A percentile compares a stretch with the other conserved stretches of the same genome.
These are phyloP conservation scores for Chaetoceros tenuissimus DNA, from an alignment of 108 stramenopile species.

Conservation along the genomic window DNA sequence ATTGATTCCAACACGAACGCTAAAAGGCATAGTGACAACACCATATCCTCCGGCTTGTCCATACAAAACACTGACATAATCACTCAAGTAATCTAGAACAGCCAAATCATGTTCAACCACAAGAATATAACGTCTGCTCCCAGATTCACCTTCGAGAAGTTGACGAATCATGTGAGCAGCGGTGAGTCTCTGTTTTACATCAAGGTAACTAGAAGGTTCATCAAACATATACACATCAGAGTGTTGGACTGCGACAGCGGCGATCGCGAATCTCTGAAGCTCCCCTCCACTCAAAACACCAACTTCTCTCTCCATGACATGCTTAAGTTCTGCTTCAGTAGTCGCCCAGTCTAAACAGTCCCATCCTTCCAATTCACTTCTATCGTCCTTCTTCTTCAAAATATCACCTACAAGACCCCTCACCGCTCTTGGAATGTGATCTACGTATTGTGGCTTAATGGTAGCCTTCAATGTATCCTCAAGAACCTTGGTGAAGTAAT, in stretches of 20 bases:
- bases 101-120: slow-evolving; percentile 99
- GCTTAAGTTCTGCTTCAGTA: slow-evolving; percentile 75
- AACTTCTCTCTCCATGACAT: slow-evolving; percentile 91
- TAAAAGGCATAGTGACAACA: slow-evolving; percentile 99
- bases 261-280: slow-evolving; percentile 97
- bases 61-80: slow-evolving; percentile 98
- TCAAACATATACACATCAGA: slow-evolving; percentile 99
- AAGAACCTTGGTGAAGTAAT: slow-evolving; percentile 97
- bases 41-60: slow-evolving; percentile 95
- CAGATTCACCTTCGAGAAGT: slow-evolving; percentile 67
- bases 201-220: slow-evolving; percentile 97
- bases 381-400: slow-evolving; percentile 81
- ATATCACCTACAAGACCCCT: slow-evolving; percentile 83
- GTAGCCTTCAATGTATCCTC: slow-evolving; percentile 98
- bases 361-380: slow-evolving; percentile 51
- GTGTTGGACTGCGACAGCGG: slow-evolving; percentile 81
- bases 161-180: slow-evolving; percentile 94
- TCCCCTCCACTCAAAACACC: slow-evolving; percentile 94
- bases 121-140: slow-evolving; percentile 82
- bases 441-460: slow-evolving; percentile 99
- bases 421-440: slow-evolving; percentile 92
- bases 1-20: slow-evolving; percentile 98
- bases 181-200: slow-evolving; percentile 97
- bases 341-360: slow-evolving; percentile 70
- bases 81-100: slow-evolving; percentile 97